These are phyloP conservation scores for Pueraria montana DNA, from an alignment of 306 rosid genomes.

Conservation along the genomic window DNA sequence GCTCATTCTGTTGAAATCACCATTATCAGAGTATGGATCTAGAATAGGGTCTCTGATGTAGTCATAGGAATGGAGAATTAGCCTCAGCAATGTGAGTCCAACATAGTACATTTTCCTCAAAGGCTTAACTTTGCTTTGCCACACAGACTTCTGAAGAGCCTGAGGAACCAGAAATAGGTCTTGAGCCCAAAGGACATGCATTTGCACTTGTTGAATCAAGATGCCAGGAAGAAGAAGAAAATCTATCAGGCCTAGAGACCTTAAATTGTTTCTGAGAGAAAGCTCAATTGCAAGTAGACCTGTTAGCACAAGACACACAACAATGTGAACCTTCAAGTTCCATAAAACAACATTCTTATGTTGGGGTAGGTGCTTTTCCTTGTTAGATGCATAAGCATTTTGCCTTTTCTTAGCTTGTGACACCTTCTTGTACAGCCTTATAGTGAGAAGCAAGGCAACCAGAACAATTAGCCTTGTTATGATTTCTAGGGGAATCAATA, in stretches of 20 bases:
- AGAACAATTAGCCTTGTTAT: constrained; percentile 30
- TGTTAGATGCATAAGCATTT: constrained; percentile 1
- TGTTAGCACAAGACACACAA: background rate
- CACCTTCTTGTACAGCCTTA: constrained; percentile 15
- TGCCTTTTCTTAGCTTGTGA: constrained; percentile 14
- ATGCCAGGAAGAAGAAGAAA: constrained; percentile 12
- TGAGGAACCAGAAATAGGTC: constrained; percentile 38
- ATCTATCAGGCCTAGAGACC: background rate
- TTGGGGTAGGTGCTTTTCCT: background rate
- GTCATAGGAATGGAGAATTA: constrained; percentile 10
- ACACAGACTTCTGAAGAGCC: background rate
- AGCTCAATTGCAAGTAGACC: background rate
- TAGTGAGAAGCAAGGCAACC: constrained; percentile 15
- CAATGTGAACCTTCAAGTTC: constrained; percentile 25
- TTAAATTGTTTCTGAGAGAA: background rate
- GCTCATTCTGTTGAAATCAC: constrained; percentile 1
- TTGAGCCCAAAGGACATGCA: background rate
- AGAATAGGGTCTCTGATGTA: constrained; percentile 21
- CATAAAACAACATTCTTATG: background rate
- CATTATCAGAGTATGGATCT: background rate
- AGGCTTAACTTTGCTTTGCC: constrained; percentile 35
- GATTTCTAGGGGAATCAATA: background rate
- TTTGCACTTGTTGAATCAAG: background rate
- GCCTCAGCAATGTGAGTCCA: constrained; percentile 41
- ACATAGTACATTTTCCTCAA: constrained; percentile 42